Base-by-base conservation (phyloP, 768 basidiomycete genomes). In the Butyriboletus loyo region DNA sequence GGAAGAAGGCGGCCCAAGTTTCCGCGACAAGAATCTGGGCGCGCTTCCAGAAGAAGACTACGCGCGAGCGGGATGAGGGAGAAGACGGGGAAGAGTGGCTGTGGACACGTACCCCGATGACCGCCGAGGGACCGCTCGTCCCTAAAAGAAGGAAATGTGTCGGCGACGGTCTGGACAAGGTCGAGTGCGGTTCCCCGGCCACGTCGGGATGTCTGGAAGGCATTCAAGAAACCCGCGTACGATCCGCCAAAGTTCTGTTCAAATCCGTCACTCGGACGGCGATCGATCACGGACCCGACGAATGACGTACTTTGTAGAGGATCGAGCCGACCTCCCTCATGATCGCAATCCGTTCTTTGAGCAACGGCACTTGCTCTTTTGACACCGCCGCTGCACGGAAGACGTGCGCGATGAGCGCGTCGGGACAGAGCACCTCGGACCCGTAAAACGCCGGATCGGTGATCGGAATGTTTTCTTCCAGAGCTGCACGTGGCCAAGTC, bases 11-110 rank as follows among this genome's bases (percentile, higher is more conserved):
- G 2, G 93, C 92, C 92, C 91, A 94, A 0, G 83, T 85, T 65
- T 96, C 92, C 1, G 92, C 92, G 30, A 94, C 86, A 35, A 95
- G 78, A 51, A 96, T 96, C 58, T 96, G 92, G 1, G 92, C 85
- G 31, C 92, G 84, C 66, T 96, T 96, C 89, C 92, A 93, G 50
- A 95, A 77, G 68, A 71, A 84, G 8, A 94, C 89, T 92, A n/a
- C n/a, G 47, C 11, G 14, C 17, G 30, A 22, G 15, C 9, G 3
- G 14, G 7, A 22, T 53, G 46, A 57, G 46, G 28, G n/a, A 35
- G n/a, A 24, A 31, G 25, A 24, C 28, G 28, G 21, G 5, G 25
- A 37, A n/a, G 21, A 1, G 22, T 14, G 15, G 10, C 19, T 7
- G 19, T 17, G 15, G 32, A 37, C 22, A 55, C 70, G 27, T 57